A percentile compares a stretch with the other conserved stretches of the same genome.
Evolutionary conservation across 441 rosid genomes (phyloP).

Genomic region (Cnidoscolus chayamansa): DNA sequence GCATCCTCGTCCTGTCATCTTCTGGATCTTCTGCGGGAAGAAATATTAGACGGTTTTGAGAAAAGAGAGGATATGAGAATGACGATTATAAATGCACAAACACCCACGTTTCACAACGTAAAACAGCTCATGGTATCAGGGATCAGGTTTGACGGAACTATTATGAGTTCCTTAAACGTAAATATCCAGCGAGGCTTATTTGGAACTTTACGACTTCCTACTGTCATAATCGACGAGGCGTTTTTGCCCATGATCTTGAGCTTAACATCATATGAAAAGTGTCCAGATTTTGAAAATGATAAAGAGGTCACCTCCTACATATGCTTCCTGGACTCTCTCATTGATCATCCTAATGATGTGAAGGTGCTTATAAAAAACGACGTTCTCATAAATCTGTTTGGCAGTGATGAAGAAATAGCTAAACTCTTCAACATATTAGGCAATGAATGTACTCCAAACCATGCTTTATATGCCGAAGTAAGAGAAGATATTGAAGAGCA

Average conservation of each 20-base stretch:
- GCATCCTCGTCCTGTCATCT: background rate
- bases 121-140: slow-evolving; percentile 1
- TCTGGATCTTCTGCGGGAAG: background rate
- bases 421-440: slow-evolving; percentile 23
- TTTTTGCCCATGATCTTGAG: slow-evolving; percentile 23
- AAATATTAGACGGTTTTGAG: too few relatives aligned
- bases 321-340: slow-evolving; percentile 22
- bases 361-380: slow-evolving; percentile 7
- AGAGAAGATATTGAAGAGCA: background rate
- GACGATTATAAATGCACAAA: background rate
- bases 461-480: background rate
- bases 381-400: slow-evolving; percentile 14
- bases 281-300: slow-evolving; percentile 13
- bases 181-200: background rate
- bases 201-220: slow-evolving; percentile 18
- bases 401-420: slow-evolving; percentile 30
- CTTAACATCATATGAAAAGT: slow-evolving; percentile 29
- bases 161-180: background rate
- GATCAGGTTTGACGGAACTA: background rate
- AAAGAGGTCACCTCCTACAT: slow-evolving; percentile 26
- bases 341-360: slow-evolving; percentile 27
- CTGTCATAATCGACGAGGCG: background rate
- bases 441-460: slow-evolving; percentile 15
- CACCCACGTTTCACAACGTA: background rate
- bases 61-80: too few relatives aligned